These are phyloP conservation scores for Pilasporangium apinafurcum DNA, from an alignment of 352 stramenopile species.

Conservation along the genomic window DNA sequence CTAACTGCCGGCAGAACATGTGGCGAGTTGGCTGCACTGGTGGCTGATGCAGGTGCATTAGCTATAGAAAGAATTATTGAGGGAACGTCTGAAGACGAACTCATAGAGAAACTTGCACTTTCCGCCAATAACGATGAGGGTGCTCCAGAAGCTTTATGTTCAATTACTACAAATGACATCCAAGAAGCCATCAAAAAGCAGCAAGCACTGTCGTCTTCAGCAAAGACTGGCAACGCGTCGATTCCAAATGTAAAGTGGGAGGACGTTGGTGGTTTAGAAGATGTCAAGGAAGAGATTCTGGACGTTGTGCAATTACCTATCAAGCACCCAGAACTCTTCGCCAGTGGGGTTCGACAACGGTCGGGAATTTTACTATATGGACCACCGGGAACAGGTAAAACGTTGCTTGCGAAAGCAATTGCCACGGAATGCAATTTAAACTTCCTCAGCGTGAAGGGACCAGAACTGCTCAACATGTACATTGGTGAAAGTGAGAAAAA, in stretches of 20 bases:
- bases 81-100: conserved; percentile 4
- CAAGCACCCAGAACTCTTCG: conserved; percentile 80
- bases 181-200: conserved; percentile 55
- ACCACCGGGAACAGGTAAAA: conserved; percentile 91
- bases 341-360: conserved; percentile 63
- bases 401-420: conserved; percentile 93
- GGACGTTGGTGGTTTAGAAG: conserved; percentile 97
- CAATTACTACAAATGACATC: conserved; percentile 36
- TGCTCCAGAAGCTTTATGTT: conserved; percentile 11
- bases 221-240: conserved; percentile 54
- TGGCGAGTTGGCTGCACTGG: conserved; percentile 59
- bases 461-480: conserved; percentile 96
- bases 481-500: conserved; percentile 97
- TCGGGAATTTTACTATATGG: conserved; percentile 82
- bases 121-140: conserved; percentile 3
- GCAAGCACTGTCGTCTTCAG: conserved; percentile 56
- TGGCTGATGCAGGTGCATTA: conserved; percentile 50
- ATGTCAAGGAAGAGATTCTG: conserved; percentile 97
- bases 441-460: conserved; percentile 95
- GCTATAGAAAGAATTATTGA: conserved; percentile 40
- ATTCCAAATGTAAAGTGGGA: conserved; percentile 97
- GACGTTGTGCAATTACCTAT: conserved; percentile 83
- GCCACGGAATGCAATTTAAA: conserved; percentile 94
- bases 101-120: conserved; percentile 8
- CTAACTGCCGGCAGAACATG: conserved; percentile 67